Evolutionary conservation across 108 stramenopile species (phyloP), one percentile per base, ranked within the genome.

Genomic region (Thalassiosira profunda): DNA sequence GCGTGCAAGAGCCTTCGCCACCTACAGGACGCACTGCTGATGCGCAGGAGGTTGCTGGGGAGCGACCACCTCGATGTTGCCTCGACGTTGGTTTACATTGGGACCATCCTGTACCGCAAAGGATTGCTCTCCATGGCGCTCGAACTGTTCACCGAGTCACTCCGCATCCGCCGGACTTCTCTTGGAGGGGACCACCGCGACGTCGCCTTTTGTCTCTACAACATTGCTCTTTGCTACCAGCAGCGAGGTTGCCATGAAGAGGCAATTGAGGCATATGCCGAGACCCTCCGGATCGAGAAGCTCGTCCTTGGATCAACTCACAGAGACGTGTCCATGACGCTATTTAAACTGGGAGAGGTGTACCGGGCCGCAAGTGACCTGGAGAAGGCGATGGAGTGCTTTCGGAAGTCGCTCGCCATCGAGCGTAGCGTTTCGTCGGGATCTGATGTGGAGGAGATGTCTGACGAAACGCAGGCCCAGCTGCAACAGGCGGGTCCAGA

Each of bases 1-100:
- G 63, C 55, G 40, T 30, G 64, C 7, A 64, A 66, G 28, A 86
- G 85, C 9, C 67, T 81, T 51, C 67, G 69, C 20, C 53, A 49
- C 12, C 67, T 80, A 41, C 82, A 80, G 42, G 83, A 84, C 41
- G 81, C 79, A 28, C 64, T 89, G 31, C 60, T 68, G 17, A 44
- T 85, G 15, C 80, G 84, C 31, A 81, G 75, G 15, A 70, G 77
- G 9, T 36, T 31, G 14, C 30, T 65, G 47, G 85, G 85, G 23
- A n/a, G n/a, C n/a, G 81, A 89, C 48, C 56, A 83, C 52, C 79
- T 80, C 56, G 86, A 88, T 10, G 82, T 88, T 9, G 84, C 84
- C 14, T 37, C 68, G 9, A 67, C 82, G 2, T 56, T 88, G 47
- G 77, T 73, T 9, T 76, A 85, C 33, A 67, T 81, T 44, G 84